Base-by-base conservation (phyloP, 352 stramenopile species). In the Pythium dissimile region DNA sequence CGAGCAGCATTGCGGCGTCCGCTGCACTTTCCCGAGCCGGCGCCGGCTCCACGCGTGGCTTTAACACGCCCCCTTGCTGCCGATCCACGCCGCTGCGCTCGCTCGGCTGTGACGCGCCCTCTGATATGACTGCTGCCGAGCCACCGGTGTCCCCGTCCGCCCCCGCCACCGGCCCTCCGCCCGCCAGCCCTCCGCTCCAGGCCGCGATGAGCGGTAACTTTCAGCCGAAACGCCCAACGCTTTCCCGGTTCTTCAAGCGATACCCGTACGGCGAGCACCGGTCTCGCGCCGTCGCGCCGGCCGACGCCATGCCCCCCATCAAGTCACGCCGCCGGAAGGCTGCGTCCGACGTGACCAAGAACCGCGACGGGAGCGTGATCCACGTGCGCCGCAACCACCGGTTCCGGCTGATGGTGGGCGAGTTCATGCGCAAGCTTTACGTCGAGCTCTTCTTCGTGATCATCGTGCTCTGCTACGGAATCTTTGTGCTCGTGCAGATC, bases 361-460 rank as follows among this genome's bases (percentile, higher is more conserved):
- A 65, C 26, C 61, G 66, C 24, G 65, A 80, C 34, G 75, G 69
- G 39, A 67, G 54, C 32, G 59, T 71, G 10, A 32, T 59, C 11
- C 59, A 68, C 10, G 8, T 86, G 31, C 67, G 66, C 13, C 38
- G 64, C 0, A 44, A 78, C 46, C 71, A 90, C 42, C 75, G 70
- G 23, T 32, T 84, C 4, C 80, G 82, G 0, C 49, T 88, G 15
- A 32, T 57, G 8, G 71, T 95, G 5, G 84, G 84, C 53, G 77
- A 89, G 51, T 93, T 92, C 58, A 91, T 95, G 80, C 78, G 77
- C 26, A 71, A 86, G 55, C 67, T 95, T 4, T 86, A 85, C 60
- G 86, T 95, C 23, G 82, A 95, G 62, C 58, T 94, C 23, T 95
- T 95, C 54, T 95, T 95, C 62, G 82, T 92, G 32, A 89, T 92